Base-by-base conservation (phyloP, 371 early-diverging fungal species). In the Mucor lusitanicus region DNA sequence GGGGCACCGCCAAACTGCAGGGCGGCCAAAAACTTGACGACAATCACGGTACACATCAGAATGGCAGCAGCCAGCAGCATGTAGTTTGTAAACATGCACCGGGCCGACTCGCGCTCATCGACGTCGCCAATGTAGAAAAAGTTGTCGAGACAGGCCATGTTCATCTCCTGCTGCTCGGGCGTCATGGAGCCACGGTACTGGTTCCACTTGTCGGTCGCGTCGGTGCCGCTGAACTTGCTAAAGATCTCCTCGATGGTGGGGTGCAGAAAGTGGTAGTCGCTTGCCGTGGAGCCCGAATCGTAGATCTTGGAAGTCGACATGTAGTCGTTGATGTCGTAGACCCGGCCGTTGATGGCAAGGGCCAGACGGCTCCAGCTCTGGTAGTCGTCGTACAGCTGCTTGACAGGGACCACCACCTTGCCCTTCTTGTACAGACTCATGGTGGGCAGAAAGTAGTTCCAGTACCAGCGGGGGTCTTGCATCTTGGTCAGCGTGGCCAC, bases 11-110 rank as follows among this genome's bases (percentile, higher is more conserved):
- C 93, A 59, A 96, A 86, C 67, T 94, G 96, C 74, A 97, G 77
- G 3, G 97, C 97, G 9, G 96, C 92, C 71, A 97, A 81, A 64
- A 95, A 96, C 82, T 97, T 97, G 82, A 97, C 86, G 42, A 90
- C 81, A 50, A 97, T 94, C n/a, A 96, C 91, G 63, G 88, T 71
- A 27, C 92, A 90, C 75, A 98, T 85, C 48, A 97, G 67, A 50
- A 87, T 75, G 12, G 97, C 92, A 33, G 89, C 84, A 3, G 90
- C 86, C 53, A 97, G 78, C 50, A 97, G 78, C 59, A 97, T 85
- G 70, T 93, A 95, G 78, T 96, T 95, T 57, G 94, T 89, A 77
- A 97, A 92, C 69, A 88, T 85, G 80, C 99, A 98, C 23, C 86
- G 85, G 23, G 89, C 75, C 4, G 93, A 85, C 39, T 92, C 87